Base-by-base conservation (phyloP, 2,329 filamentous ascomycete genomes). In the Elsinoe australis region DNA sequence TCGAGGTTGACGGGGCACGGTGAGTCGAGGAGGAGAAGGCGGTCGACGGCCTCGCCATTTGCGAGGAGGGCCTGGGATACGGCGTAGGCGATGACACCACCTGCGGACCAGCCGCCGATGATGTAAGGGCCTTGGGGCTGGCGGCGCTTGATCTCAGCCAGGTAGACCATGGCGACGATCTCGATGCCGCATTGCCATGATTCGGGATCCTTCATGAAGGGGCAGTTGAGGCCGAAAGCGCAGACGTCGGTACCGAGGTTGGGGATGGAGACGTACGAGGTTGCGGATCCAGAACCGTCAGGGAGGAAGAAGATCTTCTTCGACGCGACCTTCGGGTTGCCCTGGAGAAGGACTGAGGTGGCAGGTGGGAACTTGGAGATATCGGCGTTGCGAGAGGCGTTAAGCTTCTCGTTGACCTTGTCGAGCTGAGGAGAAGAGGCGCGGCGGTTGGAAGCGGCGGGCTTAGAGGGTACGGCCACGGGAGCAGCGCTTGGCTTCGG, bases 161-260 rank as follows among this genome's bases (percentile, higher is more conserved):
- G 75, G 64, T 82, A 85, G 59, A 81, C 75, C 54, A 73, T 65
- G 4, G 80, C 76, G 60, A 83, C 78, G 19, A 79, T 78, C 56
- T 80, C 76, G 47, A 85, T 77, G 51, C 79, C 79, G 57, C 79
- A 82, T 21, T 72, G 74, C 66, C 76, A 83, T 57, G 82, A 75
- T 51, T 80, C 73, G 0, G 82, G 81, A 1, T 72, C 76, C 67
- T 79, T 83, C 78, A 84, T 80, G 67, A 80, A 85, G 3, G 82
- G 82, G 41, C 79, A 85, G 64, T 84, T 84, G 55, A 85, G 64
- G 47, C 72, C 72, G 55, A 69, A 74, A 8, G 74, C 71, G 41
- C 67, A 68, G 55, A 74, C 64, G 52, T 74, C 68, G n/a, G 67
- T 60, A 21, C 69, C 70, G 41, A 75, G 68, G 53, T 76, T 74